These are phyloP conservation scores for Beta macrorhiza DNA, from an alignment of 179 eudicot genomes.

Conservation along the genomic window DNA sequence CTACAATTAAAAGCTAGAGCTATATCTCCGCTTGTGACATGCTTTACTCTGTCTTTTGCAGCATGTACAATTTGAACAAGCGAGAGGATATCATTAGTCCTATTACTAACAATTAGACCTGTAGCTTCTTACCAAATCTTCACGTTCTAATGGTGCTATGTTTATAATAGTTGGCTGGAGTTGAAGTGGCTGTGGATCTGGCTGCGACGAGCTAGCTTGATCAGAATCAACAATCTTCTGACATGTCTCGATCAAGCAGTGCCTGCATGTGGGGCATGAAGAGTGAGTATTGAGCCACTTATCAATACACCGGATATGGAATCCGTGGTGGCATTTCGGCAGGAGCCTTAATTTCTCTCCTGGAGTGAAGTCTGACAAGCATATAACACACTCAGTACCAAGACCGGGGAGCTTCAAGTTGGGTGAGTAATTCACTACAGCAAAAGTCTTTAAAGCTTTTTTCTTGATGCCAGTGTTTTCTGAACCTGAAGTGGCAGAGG, in stretches of 20 bases:
- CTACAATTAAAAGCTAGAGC: slow-evolving; percentile 23
- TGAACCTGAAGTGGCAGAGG: slow-evolving; percentile 30
- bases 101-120: slow-evolving; percentile 19
- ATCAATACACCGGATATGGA: slow-evolving; percentile 46
- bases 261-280: slow-evolving; percentile 50
- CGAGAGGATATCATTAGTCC: neutral
- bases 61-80: slow-evolving; percentile 6
- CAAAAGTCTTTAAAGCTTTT: slow-evolving; percentile 72
- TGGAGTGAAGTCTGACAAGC: slow-evolving; percentile 43
- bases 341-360: slow-evolving; percentile 43
- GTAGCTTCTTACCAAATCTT: slow-evolving; percentile 35
- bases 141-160: slow-evolving; percentile 43
- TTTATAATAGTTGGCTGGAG: slow-evolving; percentile 26
- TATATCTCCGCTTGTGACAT: slow-evolving; percentile 16
- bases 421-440: slow-evolving; percentile 53
- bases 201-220: slow-evolving; percentile 39
- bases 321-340: slow-evolving; percentile 52
- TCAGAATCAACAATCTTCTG: slow-evolving; percentile 43
- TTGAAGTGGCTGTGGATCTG: slow-evolving; percentile 23
- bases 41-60: slow-evolving; percentile 16
- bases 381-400: slow-evolving; percentile 46
- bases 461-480: slow-evolving; percentile 77
- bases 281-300: slow-evolving; percentile 51
- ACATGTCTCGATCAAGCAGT: slow-evolving; percentile 49
- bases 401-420: slow-evolving; percentile 43